phyloP scores from a whole-genome alignment of 495 filamentous ascomycete genomes.

The Patellaria atrata region DNA sequence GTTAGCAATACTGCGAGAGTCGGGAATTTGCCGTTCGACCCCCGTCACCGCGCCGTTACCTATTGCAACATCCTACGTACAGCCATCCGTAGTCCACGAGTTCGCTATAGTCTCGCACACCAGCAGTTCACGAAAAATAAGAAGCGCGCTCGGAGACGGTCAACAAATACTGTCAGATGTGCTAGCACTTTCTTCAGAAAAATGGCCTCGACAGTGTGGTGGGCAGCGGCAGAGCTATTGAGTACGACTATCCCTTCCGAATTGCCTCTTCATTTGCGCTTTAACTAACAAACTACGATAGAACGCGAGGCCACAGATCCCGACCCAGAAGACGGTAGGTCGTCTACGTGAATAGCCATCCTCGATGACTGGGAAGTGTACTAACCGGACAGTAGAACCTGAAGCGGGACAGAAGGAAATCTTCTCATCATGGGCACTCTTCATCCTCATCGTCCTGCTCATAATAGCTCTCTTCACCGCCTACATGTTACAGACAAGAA shows the following conservation, averaged over 20 bases:
- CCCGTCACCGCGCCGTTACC: no score
- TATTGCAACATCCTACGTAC: no score
- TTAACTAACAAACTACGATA: slow-evolving; percentile 21
- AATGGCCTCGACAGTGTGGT: slow-evolving; percentile 29
- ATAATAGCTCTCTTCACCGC: slow-evolving; percentile 91
- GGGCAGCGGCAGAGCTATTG: slow-evolving; percentile 27
- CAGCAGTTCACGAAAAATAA: no score
- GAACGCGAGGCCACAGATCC: slow-evolving; percentile 26
- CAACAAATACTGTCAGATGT: no score
- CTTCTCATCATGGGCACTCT: slow-evolving; percentile 87
- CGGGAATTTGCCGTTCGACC: no score
- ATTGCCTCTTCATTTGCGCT: not conserved
- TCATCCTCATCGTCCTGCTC: slow-evolving; percentile 85
- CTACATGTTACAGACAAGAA: slow-evolving; percentile 87
- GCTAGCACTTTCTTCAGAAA: slow-evolving; percentile 2
- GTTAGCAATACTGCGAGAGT: no score
- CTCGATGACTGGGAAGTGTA: no score
- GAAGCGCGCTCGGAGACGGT: no score
- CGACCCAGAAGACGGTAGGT: slow-evolving; percentile 26
- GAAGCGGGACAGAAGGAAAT: slow-evolving; percentile 73
- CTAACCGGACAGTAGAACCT: slow-evolving; percentile 26
- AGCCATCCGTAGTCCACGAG: no score
- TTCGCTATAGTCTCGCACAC: no score
- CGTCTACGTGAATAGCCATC: no score
- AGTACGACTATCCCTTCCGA: slow-evolving; percentile 17